Percentiles rank a stretch among this genome's conserved stretches.
These are phyloP conservation scores for Talaromyces liani DNA, from an alignment of 495 filamentous ascomycete genomes.

Conservation along the genomic window DNA sequence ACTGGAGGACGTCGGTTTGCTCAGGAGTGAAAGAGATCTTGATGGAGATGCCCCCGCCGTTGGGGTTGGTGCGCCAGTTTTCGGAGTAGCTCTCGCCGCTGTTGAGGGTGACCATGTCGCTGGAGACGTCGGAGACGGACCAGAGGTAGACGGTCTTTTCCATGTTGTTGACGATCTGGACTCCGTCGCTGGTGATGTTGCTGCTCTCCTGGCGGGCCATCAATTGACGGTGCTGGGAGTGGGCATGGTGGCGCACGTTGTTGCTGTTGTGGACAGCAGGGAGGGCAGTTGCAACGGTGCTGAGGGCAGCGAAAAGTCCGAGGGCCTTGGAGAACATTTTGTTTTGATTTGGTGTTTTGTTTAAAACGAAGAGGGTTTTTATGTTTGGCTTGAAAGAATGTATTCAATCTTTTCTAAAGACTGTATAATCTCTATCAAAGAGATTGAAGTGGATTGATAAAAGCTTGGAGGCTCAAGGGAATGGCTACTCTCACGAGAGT, in stretches of 20 bases:
- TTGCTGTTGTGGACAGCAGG: constrained; percentile 19
- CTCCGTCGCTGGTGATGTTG: constrained; percentile 31
- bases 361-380: constrained; percentile 12
- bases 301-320: constrained; percentile 30
- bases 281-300: constrained; percentile 31
- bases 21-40: constrained; percentile 32
- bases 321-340: constrained; percentile 38
- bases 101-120: constrained; percentile 33
- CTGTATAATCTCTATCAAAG: constrained; percentile 10
- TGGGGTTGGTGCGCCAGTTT: constrained; percentile 29
- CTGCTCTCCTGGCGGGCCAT: constrained; percentile 19
- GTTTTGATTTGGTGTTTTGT: constrained; percentile 14
- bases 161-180: constrained; percentile 34
- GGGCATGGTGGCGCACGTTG: constrained; percentile 11
- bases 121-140: constrained; percentile 29
- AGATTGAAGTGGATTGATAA: constrained; percentile 1
- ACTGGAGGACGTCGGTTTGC: constrained; percentile 37
- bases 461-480: constrained; percentile 1
- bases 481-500: constrained; percentile 7
- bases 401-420: constrained; percentile 11
- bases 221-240: constrained; percentile 7
- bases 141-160: constrained; percentile 32
- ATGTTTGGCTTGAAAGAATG: constrained; percentile 11
- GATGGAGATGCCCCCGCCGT: constrained; percentile 40
- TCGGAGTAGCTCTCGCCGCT: constrained; percentile 29